Evolutionary conservation across 108 stramenopile species (phyloP).

Genomic region (Fragilaria radians): DNA sequence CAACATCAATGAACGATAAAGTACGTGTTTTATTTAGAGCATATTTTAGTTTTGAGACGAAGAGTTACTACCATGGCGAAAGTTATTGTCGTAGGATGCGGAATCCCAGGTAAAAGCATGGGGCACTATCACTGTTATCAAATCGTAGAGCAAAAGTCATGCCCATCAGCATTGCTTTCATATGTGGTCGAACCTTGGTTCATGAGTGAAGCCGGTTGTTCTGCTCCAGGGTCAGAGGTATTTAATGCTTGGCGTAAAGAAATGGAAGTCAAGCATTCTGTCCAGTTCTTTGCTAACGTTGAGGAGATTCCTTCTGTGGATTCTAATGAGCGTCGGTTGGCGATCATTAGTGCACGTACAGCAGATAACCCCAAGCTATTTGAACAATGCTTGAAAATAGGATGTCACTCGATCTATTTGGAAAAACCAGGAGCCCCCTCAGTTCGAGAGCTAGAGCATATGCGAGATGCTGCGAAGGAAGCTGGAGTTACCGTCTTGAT

Average conservation of each 20-base stretch:
- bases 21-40: too few species aligned
- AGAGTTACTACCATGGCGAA: too few species aligned
- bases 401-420: constrained; percentile 72
- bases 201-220: constrained; percentile 54
- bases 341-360: constrained; percentile 83
- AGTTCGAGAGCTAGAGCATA: constrained; percentile 70
- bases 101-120: constrained; percentile 56
- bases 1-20: too few species aligned
- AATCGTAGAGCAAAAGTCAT: constrained; percentile 60
- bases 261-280: constrained; percentile 48
- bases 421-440: constrained; percentile 92
- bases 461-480: constrained; percentile 66
- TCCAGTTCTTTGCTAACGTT: constrained; percentile 62
- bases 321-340: constrained; percentile 69
- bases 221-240: constrained; percentile 77
- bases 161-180: constrained; percentile 75
- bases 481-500: constrained; percentile 80
- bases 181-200: constrained; percentile 91
- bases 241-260: constrained; percentile 66
- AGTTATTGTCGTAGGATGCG: constrained; percentile 68
- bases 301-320: constrained; percentile 64
- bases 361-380: constrained; percentile 83
- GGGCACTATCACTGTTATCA: constrained; percentile 91
- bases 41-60: too few species aligned
- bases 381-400: constrained; percentile 24